Evolutionary conservation across 371 early-diverging fungal genomes (phyloP), one percentile per base, ranked within the genome.

Genomic region (Smittium culicis): DNA sequence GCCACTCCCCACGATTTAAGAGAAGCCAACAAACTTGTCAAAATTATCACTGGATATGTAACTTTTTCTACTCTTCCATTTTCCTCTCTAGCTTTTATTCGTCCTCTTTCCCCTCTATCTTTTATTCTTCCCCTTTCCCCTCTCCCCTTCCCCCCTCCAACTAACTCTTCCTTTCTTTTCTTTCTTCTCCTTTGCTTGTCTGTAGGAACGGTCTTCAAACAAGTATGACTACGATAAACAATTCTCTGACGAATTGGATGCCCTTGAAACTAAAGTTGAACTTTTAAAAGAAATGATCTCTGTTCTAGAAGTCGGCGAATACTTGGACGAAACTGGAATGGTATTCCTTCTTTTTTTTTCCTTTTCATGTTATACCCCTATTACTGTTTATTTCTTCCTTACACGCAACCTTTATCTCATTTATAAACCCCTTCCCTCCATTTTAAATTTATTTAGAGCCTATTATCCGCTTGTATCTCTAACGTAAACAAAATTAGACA

Each of bases 11-110:
- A 89, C 35, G 96, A 96, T 70, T 77, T 97, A 57, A 86, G 83
- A 32, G 91, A 93, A 69, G 99, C 99, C 0, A 95, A 98, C 70
- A 88, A 87, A 62, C 72, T 98, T 57, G 95, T 98, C 89, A 96
- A 98, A 74, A 80, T 92, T 57, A 89, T 98, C 81, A 85, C 96
- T 1, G 98, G 97, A 60, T 96, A 94, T 74, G 68, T 67, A 67
- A 20, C n/a, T n/a, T n/a, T n/a, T n/a, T n/a, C n/a, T 66, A 16
- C 24, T 31, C 54, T 32, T 60, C 5, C 20, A 60, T 20, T 92
- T 91, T 83, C 70, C 80, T 71, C 20, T 1, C 1, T 5, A 31
- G 54, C 30, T 27, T n/a, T n/a, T n/a, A n/a, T n/a, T n/a, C n/a
- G n/a, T n/a, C n/a, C n/a, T n/a, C n/a, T n/a, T n/a, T n/a, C n/a